Conservation (phyloP, 1,284 basidiomycete species). For the Leccinum fuscescens region DNA sequence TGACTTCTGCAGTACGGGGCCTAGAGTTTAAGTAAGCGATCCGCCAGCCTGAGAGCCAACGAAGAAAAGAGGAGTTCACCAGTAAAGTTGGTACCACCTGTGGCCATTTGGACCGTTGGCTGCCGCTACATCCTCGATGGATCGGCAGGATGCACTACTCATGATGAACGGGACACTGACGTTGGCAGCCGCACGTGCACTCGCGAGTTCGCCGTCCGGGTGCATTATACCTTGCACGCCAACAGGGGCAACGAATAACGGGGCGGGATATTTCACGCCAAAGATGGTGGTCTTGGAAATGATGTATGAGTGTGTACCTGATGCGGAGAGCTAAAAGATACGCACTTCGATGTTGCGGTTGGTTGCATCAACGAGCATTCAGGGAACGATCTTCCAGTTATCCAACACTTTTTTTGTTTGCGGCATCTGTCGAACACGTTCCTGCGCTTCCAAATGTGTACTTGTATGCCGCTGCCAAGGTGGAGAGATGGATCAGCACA, state of each 20-base stretch:
- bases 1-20: slow-evolving; percentile 48
- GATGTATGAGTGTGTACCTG: neutral
- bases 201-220: slow-evolving; percentile 53
- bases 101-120: slow-evolving; percentile 43
- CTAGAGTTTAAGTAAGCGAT: slow-evolving; percentile 22
- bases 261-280: slow-evolving; percentile 47
- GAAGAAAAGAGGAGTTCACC: slow-evolving; percentile 29
- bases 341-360: slow-evolving; percentile 48
- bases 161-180: slow-evolving; percentile 55
- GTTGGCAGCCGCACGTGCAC: slow-evolving; percentile 50
- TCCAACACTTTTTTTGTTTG: slow-evolving; percentile 43
- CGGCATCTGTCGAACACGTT: slow-evolving; percentile 39
- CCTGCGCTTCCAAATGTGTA: slow-evolving; percentile 53
- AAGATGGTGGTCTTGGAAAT: slow-evolving; percentile 43
- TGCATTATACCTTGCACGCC: slow-evolving; percentile 60
- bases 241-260: slow-evolving; percentile 54
- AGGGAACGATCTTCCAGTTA: slow-evolving; percentile 52
- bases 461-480: slow-evolving; percentile 41
- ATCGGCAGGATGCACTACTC: slow-evolving; percentile 54
- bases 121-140: slow-evolving; percentile 54
- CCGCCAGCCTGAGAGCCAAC: neutral
- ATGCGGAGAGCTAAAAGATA: neutral
- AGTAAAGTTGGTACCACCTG: slow-evolving; percentile 66
- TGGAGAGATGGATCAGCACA: neutral
- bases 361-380: slow-evolving; percentile 58